Base-by-base conservation (phyloP, 139 green algal genomes). In the Chlamydomonas schloesseri region DNA sequence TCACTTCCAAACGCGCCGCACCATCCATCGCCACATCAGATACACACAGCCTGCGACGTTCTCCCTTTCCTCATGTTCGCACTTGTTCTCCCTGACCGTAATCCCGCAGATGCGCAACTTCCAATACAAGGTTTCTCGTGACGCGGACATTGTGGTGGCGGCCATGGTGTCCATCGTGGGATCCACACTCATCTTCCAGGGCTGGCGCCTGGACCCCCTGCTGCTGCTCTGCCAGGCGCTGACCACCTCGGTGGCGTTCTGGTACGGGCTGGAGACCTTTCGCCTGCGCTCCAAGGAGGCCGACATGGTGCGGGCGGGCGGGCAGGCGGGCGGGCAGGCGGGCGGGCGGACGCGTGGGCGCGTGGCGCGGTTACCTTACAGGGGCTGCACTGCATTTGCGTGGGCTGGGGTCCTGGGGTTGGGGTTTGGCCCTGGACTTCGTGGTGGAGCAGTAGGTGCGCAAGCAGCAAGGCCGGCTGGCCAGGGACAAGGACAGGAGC, bases 101-200 rank as follows among this genome's bases (percentile, higher is more conserved):
- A n/a, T n/a, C 42, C 42, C 26, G 36, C 89, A 94, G 92, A 77
- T 91, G 73, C 89, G 92, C 17, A 93, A 92, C 81, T 70, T 94
- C 71, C 90, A 94, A 73, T 90, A 84, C 20, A 69, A 88, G 55
- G 75, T 96, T 23, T 94, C 91, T 0, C 85, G 92, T 6, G 93
- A 96, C 69, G 90, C 88, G 23, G 93, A 96, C 87, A 94, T 96
- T 65, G 89, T 96, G 17, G 88, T 96, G 24, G 91, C 93, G 36
- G 91, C 93, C 28, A 92, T 95, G 92, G 89, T 95, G 20, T 90
- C 78, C 57, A 94, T 96, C 31, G 91, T 94, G 29, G 93, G 93
- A 73, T 90, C 85, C 83, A 94, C 91, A n/a, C 89, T 96, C n/a
- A 93, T 96, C 57, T 96, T 96, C 78, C 93, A 96, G 82, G 93